These are phyloP conservation scores for Scleroderma citrinum DNA, from an alignment of 768 basidiomycete species.

Conservation along the genomic window DNA sequence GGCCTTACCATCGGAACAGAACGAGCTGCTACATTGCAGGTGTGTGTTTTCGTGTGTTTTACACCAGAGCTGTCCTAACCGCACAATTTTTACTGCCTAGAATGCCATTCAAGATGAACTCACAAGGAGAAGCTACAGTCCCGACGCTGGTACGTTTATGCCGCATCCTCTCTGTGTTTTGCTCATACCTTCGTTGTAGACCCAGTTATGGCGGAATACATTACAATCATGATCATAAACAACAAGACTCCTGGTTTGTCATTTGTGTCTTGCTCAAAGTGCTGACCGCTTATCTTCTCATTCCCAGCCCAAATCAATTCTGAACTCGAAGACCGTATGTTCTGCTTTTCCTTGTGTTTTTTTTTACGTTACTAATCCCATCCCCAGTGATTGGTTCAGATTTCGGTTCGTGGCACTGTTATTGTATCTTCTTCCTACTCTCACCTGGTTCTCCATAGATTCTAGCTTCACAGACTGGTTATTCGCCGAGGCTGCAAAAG, in stretches of 20 bases:
- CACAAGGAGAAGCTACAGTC: constrained; percentile 63
- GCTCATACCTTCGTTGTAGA: constrained; percentile 38
- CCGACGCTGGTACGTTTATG: constrained; percentile 58
- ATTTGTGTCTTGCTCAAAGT: constrained; percentile 3
- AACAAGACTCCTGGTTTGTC: constrained; percentile 72
- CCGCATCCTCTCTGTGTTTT: constrained; percentile 1
- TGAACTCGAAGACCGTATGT: constrained; percentile 76
- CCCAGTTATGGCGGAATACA: constrained; percentile 90
- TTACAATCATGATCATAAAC: constrained; percentile 93
- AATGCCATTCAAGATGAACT: constrained; percentile 80
- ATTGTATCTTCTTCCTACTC: neutral
- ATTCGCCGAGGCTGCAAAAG: constrained; percentile 73
- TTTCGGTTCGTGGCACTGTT: constrained; percentile 48
- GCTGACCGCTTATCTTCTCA: constrained; percentile 3
- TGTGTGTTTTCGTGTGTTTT: constrained; percentile 24
- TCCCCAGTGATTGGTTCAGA: constrained; percentile 68
- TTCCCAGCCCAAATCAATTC: constrained; percentile 73
- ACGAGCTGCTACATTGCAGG: constrained; percentile 66
- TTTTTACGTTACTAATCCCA: constrained; percentile 12
- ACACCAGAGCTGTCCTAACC: constrained; percentile 1
- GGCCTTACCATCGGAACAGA: constrained; percentile 77
- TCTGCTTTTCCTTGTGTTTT: neutral
- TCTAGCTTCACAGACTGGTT: constrained; percentile 85
- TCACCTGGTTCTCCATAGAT: constrained; percentile 39
- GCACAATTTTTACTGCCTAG: constrained; percentile 31